These are phyloP conservation scores for Endocarpon pusillum DNA, from an alignment of 495 filamentous ascomycete species.

Conservation along the genomic window DNA sequence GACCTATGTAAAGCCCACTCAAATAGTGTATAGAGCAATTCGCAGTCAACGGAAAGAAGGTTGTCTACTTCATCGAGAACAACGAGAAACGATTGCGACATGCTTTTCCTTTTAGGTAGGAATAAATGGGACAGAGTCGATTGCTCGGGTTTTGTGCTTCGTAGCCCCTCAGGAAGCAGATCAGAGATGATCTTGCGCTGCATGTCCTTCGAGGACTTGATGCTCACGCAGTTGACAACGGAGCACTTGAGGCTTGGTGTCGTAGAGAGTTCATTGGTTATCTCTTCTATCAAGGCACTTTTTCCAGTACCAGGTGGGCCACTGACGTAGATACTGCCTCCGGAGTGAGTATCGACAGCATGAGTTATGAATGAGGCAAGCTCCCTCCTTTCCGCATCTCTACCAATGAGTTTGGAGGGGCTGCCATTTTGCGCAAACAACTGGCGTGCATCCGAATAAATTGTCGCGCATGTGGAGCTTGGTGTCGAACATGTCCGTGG, in stretches of 20 bases:
- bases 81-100: constrained; percentile 47
- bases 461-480: constrained; percentile 36
- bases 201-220: constrained; percentile 68
- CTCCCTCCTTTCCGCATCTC: constrained; percentile 61
- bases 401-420: constrained; percentile 61
- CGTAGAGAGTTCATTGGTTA: constrained; percentile 41
- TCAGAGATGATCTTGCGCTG: constrained; percentile 57
- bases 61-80: constrained; percentile 92
- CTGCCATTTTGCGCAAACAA: constrained; percentile 65
- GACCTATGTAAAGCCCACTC: constrained; percentile 73
- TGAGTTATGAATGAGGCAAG: constrained; percentile 51
- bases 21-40: constrained; percentile 77
- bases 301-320: constrained; percentile 94
- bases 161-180: constrained; percentile 37
- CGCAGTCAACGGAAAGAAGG: constrained; percentile 68
- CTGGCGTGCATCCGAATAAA: constrained; percentile 78
- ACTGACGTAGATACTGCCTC: constrained; percentile 88
- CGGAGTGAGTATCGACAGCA: constrained; percentile 37
- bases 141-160: constrained; percentile 37
- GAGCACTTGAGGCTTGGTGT: constrained; percentile 38
- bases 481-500: constrained; percentile 50
- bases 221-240: constrained; percentile 92
- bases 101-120: constrained; percentile 34
- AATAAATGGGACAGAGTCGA: constrained; percentile 46
- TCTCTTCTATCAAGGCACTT: constrained; percentile 74